Evolutionary conservation across 345 rosid species (phyloP).

Genomic region (Eucalyptus paniculata): DNA sequence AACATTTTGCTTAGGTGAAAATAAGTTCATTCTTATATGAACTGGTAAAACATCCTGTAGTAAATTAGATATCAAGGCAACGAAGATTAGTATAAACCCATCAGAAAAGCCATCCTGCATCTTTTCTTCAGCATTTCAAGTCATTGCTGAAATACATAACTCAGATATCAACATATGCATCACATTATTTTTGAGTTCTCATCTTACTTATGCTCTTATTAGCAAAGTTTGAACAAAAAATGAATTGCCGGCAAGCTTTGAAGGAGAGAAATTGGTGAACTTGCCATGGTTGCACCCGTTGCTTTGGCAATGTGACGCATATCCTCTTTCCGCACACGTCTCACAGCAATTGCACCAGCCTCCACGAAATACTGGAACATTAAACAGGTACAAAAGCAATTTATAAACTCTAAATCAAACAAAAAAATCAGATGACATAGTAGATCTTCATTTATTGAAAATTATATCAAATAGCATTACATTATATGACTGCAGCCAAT

Average conservation of each 20-base stretch:
- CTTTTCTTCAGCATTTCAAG: not conserved
- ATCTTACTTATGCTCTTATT: not conserved
- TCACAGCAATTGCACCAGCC: constrained; percentile 95
- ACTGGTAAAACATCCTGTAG: not conserved
- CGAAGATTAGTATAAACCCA: not conserved
- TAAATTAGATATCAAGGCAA: not conserved
- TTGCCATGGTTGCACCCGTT: constrained; percentile 92
- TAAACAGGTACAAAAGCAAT: not conserved
- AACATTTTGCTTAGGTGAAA: not conserved
- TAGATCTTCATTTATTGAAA: not conserved
- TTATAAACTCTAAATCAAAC: not conserved
- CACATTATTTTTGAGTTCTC: not conserved
- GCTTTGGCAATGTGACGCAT: constrained; percentile 98
- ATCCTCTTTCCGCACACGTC: constrained; percentile 95
- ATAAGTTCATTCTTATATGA: not conserved
- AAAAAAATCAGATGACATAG: not conserved
- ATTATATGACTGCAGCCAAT: not conserved
- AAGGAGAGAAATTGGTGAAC: not conserved
- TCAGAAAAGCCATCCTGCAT: not conserved
- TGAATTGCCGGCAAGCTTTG: not conserved
- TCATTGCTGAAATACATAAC: not conserved
- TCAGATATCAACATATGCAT: not conserved
- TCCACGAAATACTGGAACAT: constrained; percentile 81
- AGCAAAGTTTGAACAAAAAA: not conserved
- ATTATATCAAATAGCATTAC: not conserved